Evolutionary conservation across 805 yeast species (phyloP), one percentile per base, ranked within the genome.

Genomic region (Metschnikowia continentalis): DNA sequence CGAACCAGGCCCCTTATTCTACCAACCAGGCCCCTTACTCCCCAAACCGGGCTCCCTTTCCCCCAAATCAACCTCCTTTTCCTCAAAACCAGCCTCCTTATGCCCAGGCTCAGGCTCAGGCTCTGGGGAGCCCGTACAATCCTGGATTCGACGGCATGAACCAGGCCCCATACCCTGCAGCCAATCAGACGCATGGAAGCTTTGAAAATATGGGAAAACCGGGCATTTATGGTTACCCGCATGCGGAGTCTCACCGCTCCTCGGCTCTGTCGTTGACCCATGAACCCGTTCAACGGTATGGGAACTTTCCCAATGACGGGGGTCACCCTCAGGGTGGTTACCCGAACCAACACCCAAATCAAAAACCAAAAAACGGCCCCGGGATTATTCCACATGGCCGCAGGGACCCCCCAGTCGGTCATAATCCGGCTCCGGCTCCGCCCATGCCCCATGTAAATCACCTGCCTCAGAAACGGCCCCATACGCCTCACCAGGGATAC

Each of bases 211-310:
- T 39, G 13, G 36, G 19, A 14, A 26, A 30, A 14, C 32, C 42
- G 6, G 33, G 6, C 1, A 11, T 22, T 1, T 46, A 32, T 17
- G 43, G 48, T 23, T 20, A 46, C 48, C 20, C 37, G 15, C 30
- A 22, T 7, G 14, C 32, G 8, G 43, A 26, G 1, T 20, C 32
- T 8, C 40, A 33, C n/a, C 30, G 32, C 30, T 42, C 46, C n/a
- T 42, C 35, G 17, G 42, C 48, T 38, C 48, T 45, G 41, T 45
- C 48, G 42, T 45, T 45, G 42, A 44, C 35, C 20, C 47, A 35
- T 17, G 47, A 36, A 22, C 41, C 47, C 8, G 32, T 30, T 19
- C 38, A 14, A 10, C 42, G 32, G 5, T 23, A 39, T 32, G 19
- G 17, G 32, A 14, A n/a, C n/a, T 20, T 22, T 11, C 19, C 42